A percentile compares a stretch with the other conserved stretches of the same genome.
Conservation (phyloP, 2,329 filamentous ascomycete genomes). For the Zalaria obscura region DNA sequence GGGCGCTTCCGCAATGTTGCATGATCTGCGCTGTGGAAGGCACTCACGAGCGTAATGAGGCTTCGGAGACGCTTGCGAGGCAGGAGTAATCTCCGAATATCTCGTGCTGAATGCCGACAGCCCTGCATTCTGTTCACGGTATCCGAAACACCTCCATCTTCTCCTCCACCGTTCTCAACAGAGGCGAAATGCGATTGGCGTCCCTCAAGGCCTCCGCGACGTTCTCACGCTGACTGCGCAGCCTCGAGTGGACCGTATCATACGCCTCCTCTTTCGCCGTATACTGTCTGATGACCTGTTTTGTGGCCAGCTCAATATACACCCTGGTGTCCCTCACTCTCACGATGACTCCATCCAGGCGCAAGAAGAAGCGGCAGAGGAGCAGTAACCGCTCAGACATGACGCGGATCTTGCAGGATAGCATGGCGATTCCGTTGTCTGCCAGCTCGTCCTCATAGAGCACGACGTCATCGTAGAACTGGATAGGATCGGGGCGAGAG, state of each 20-base stretch:
- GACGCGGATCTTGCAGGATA: constrained; percentile 82
- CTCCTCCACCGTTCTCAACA: constrained; percentile 58
- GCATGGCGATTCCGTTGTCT: constrained; percentile 86
- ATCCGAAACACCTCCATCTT: constrained; percentile 36
- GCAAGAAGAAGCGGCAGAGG: constrained; percentile 78
- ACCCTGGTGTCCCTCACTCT: constrained; percentile 80
- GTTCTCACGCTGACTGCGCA: constrained; percentile 51
- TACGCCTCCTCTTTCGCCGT: constrained; percentile 76
- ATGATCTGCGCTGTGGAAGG: too few relatives aligned
- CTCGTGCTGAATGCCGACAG: too few relatives aligned
- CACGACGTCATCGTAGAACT: constrained; percentile 93
- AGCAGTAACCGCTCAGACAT: constrained; percentile 82
- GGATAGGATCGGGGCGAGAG: constrained; percentile 77
- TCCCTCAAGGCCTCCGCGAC: constrained; percentile 66
- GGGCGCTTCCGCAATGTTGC: too few relatives aligned
- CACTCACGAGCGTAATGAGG: too few relatives aligned
- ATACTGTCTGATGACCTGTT: constrained; percentile 77
- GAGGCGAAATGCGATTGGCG: constrained; percentile 56
- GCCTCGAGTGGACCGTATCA: constrained; percentile 50
- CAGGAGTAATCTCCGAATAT: too few relatives aligned
- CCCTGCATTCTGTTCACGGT: constrained; percentile 1
- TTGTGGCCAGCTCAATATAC: constrained; percentile 74
- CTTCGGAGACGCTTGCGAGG: too few relatives aligned
- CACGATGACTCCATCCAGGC: constrained; percentile 79
- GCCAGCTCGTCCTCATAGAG: constrained; percentile 96